These are phyloP conservation scores for Malus hybrid DNA, from an alignment of 331 rosid species.

Conservation along the genomic window DNA sequence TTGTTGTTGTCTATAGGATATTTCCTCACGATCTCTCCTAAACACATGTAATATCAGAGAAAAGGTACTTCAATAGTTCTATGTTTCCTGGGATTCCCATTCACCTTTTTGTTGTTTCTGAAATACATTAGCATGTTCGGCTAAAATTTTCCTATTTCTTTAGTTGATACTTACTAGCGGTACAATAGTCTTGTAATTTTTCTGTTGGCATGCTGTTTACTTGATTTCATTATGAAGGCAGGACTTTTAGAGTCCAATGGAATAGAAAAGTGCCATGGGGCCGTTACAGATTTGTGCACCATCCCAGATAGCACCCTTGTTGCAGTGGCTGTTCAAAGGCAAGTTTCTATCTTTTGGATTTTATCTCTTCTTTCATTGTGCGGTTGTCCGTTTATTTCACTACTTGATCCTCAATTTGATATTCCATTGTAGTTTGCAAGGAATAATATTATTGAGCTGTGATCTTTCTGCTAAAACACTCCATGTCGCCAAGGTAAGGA, in stretches of 20 bases:
- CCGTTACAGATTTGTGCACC: constrained; percentile 63
- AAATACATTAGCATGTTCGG: no score
- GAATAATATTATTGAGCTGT: constrained; percentile 59
- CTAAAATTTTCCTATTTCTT: background rate
- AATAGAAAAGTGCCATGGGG: constrained; percentile 38
- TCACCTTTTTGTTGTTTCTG: background rate
- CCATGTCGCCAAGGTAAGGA: constrained; percentile 48
- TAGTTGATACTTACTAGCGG: background rate
- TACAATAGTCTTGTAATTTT: background rate
- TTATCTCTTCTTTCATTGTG: constrained; percentile 4
- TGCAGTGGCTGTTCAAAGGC: constrained; percentile 88
- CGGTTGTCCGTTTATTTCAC: constrained; percentile 9
- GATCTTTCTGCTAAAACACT: constrained; percentile 48
- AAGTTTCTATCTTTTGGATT: constrained; percentile 17
- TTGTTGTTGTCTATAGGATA: constrained; percentile 52
- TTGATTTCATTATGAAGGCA: constrained; percentile 53
- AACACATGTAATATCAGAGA: constrained; percentile 63
- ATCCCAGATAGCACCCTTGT: constrained; percentile 50
- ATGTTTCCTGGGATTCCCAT: background rate
- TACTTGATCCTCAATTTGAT: constrained; percentile 9
- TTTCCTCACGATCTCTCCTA: constrained; percentile 62
- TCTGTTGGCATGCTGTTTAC: constrained; percentile 2
- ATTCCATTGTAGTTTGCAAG: constrained; percentile 64
- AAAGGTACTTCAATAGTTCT: constrained; percentile 43
- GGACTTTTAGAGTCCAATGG: constrained; percentile 59